Conservation (phyloP, 192 early-diverging fungal species). For the Oehlia diaphana region DNA sequence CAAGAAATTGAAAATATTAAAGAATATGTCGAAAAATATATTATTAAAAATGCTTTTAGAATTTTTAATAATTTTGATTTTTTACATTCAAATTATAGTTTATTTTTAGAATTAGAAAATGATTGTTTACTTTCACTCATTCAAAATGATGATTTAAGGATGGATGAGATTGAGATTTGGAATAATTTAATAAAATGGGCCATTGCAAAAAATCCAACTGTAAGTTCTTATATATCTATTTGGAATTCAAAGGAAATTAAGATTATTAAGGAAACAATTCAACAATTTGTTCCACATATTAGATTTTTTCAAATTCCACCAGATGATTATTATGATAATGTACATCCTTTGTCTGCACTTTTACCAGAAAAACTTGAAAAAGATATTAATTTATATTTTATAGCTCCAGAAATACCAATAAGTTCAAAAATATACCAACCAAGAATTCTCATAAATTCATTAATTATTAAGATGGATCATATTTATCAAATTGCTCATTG, state of each 20-base stretch:
- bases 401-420: neutral
- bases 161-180: conserved; percentile 11
- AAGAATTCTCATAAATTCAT: conserved; percentile 2
- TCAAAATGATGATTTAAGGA: conserved; percentile 18
- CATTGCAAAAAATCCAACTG: neutral
- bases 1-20: no score
- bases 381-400: neutral
- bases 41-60: neutral
- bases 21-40: no score
- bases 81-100: neutral
- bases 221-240: neutral
- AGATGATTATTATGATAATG: conserved; percentile 12
- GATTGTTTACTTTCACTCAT: neutral
- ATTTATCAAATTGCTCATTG: conserved; percentile 1
- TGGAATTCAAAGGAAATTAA: neutral
- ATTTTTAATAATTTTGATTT: neutral
- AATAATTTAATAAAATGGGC: conserved; percentile 14
- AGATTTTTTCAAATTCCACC: conserved; percentile 20
- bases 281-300: neutral
- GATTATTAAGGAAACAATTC: neutral
- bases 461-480: conserved; percentile 4
- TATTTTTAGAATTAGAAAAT: neutral
- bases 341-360: conserved; percentile 1
- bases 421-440: neutral
- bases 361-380: neutral